Base-by-base conservation (phyloP, 148 eudicot species). In the Amaranthus palmeri region DNA sequence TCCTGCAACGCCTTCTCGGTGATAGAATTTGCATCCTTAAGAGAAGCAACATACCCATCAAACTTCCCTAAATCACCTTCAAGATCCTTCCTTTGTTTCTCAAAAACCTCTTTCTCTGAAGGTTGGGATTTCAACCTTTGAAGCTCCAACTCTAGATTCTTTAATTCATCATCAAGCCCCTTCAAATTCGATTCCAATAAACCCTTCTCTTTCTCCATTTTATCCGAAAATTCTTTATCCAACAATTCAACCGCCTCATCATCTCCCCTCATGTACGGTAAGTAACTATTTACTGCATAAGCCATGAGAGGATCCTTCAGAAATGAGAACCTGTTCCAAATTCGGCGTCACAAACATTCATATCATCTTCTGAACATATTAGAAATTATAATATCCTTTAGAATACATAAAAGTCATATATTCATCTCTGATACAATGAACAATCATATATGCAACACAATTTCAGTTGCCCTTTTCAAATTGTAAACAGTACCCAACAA, bases 1-100 rank as follows among this genome's bases (percentile, higher is more conserved):
- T 86, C 92, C 84, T 85, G 92, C 85, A 96, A 72, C 5, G 78
- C 83, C 83, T 83, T 88, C 78, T 85, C 82, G 10, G 83, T 77
- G 9, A 76, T 77, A 70, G 51, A 60, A 63, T 85, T 74, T 10
- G 80, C 84, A 52, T 81, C 87, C 8, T 75, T 77, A 65, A 88
- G 60, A 61, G 76, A 75, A 72, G 78, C 81, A 60, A 95, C 79
- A 71, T 71, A 73, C 1, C 74, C 75, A 55, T 85, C 72, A 42
- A 95, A 89, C 85, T 92, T 92, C 70, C 60, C 73, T 56, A 87
- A 78, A 67, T 92, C 99, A 59, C 62, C 83, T 69, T 88, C 92
- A 72, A 96, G 76, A 68, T 79, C 55, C 50, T 67, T 62, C 77
- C 80, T 85, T 70, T 78, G 80, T 63, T 74, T 76, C 87, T 96